Evolutionary conservation across 2,329 filamentous ascomycete species (phyloP), one percentile per base, ranked within the genome.

Genomic region (Colletotrichum somersetense): DNA sequence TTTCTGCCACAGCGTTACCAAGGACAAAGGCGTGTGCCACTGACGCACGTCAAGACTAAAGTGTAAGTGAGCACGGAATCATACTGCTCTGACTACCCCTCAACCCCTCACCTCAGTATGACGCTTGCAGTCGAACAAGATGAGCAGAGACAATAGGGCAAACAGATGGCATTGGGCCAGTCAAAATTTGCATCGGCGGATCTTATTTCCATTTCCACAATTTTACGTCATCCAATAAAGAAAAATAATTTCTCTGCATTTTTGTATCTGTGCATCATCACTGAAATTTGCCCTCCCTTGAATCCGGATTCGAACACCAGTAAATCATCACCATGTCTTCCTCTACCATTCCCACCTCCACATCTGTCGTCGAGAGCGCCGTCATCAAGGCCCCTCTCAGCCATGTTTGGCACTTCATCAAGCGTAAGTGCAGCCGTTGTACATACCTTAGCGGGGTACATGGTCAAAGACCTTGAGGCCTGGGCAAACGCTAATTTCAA

Each of bases 401-500:
- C 77, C 81, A 88, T 75, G 91, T 93, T 80, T 93, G 91, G 91
- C 91, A 93, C 84, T 85, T 89, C 77, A 91, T 93, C 88, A 93
- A 93, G 86, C 89, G 59, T 65, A 44, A 44, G 59, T 48, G n/a
- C 50, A n/a, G 18, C 56, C 61, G 18, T 57, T 30, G 23, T 40
- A 20, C n/a, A 2, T 40, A 20, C 11, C 30, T n/a, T 16, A 11
- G 16, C 20, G 35, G 23, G n/a, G 20, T 18, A 18, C 56, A 33
- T 14, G 26, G 5, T 18, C 14, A 5, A 63, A 26, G 8, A 35
- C 12, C 2, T 18, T 2, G 23, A 16, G 33, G n/a, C 10, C 1
- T 8, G 62, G 20, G 50, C 62, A 64, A 55, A 44, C 38, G 62
- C 50, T 64, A 20, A 64, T 46, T 46, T 23, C 2, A 1, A 1